Conservation (phyloP, 345 rosid species). For the Ailanthus altissimus region DNA sequence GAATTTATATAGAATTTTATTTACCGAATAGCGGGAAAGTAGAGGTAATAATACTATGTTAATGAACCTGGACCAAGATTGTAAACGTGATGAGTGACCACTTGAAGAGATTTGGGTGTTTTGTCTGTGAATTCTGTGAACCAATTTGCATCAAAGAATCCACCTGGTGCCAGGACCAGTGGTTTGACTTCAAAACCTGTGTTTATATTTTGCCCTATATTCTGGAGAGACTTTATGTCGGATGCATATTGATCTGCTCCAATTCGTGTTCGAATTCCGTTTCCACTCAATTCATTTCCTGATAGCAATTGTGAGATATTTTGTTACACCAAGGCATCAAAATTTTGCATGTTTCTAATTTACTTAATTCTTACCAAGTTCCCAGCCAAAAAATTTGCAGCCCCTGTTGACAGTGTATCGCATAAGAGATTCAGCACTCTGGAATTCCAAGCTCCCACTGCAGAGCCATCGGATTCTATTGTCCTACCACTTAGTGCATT, state of each 20-base stretch:
- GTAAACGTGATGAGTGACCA: constrained; percentile 57
- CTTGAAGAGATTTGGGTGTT: constrained; percentile 39
- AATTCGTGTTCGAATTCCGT: constrained; percentile 38
- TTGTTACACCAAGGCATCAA: not conserved
- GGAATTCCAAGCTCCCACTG: constrained; percentile 46
- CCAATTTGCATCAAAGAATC: constrained; percentile 52
- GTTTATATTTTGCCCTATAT: constrained; percentile 30
- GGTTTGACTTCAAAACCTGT: constrained; percentile 41
- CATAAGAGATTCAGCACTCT: constrained; percentile 44
- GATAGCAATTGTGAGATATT: not conserved
- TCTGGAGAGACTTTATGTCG: constrained; percentile 31
- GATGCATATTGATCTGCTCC: constrained; percentile 45
- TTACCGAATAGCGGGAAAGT: not conserved
- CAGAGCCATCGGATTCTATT: constrained; percentile 31
- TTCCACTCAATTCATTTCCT: constrained; percentile 58
- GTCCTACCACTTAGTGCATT: constrained; percentile 46
- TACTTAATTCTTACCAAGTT: constrained; percentile 44
- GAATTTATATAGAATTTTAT: not conserved
- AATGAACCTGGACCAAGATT: constrained; percentile 51
- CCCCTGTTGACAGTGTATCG: constrained; percentile 43
- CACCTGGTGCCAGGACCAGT: constrained; percentile 49
- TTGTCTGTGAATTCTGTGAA: constrained; percentile 31
- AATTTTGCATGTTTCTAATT: not conserved
- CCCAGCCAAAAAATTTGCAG: constrained; percentile 46
- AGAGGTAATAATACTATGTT: not conserved